phyloP scores from a whole-genome alignment of 768 basidiomycete species.

The Russula abietina region DNA sequence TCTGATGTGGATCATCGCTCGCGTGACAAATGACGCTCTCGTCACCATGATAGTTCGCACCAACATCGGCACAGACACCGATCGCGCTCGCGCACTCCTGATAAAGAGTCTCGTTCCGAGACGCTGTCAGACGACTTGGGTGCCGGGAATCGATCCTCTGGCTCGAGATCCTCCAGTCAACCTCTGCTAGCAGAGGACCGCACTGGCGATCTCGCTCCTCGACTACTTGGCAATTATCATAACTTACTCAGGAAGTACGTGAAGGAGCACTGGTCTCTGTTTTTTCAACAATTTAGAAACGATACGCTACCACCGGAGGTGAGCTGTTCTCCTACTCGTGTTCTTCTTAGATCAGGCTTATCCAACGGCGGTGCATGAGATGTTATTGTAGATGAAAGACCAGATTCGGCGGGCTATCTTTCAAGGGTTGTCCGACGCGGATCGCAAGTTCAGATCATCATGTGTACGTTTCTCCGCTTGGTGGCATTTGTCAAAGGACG shows the following conservation, averaged over 20 bases:
- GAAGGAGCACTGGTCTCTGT: no score
- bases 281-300: no score
- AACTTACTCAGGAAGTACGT: conserved; percentile 88
- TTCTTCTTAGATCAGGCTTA: conserved; percentile 13
- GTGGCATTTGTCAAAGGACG: background rate
- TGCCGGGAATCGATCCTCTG: no score
- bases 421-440: no score
- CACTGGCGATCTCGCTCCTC: conserved; percentile 25
- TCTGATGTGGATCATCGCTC: background rate
- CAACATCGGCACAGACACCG: no score
- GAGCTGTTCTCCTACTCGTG: conserved; percentile 11
- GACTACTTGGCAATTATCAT: conserved; percentile 80
- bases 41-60: no score
- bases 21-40: no score
- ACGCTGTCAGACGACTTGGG: no score
- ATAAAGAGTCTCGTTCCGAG: no score
- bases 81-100: no score
- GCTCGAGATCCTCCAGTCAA: no score
- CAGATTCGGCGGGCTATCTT: conserved; percentile 77
- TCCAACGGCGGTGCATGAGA: background rate
- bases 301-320: conserved; percentile 69
- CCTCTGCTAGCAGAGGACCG: conserved; percentile 27
- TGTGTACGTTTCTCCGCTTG: conserved; percentile 47
- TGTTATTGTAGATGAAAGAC: conserved; percentile 60
- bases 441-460: conserved; percentile 82